Evolutionary conservation across 2,329 filamentous ascomycete species (phyloP).

Genomic region (Cercospora brassicicola): DNA sequence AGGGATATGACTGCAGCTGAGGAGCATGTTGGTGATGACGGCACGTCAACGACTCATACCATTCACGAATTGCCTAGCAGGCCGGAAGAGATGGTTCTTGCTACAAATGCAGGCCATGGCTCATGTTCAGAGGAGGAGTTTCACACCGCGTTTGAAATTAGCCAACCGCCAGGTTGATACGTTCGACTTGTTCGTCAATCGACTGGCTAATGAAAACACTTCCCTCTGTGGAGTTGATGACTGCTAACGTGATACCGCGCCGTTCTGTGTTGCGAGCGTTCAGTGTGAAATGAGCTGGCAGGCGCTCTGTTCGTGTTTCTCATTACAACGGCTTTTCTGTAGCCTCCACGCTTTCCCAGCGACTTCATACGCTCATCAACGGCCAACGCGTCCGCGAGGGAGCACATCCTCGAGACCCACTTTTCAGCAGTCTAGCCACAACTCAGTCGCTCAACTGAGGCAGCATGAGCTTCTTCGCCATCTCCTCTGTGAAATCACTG

Average conservation of each 20-base stretch:
- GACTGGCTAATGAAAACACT: background rate
- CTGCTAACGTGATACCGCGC: background rate
- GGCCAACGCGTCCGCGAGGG: background rate
- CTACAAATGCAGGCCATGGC: background rate
- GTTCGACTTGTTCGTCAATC: background rate
- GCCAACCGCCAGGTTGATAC: background rate
- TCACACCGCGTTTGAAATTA: conserved; percentile 7
- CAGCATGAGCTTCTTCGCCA: conserved; percentile 55
- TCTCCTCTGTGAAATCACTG: conserved; percentile 67
- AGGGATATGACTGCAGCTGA: background rate
- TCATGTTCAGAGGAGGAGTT: conserved; percentile 4
- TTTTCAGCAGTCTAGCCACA: background rate
- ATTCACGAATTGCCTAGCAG: background rate
- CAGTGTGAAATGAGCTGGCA: background rate
- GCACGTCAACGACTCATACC: background rate
- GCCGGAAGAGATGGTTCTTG: background rate
- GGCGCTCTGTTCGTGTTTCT: background rate
- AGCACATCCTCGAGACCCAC: no score
- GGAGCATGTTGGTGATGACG: background rate
- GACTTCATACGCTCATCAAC: background rate
- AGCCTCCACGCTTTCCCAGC: background rate
- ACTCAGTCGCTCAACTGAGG: background rate
- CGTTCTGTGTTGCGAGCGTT: background rate
- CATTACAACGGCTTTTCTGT: background rate
- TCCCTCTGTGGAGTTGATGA: background rate